phyloP scores from a whole-genome alignment of 768 basidiomycete species.

The Ramaria sp. region DNA sequence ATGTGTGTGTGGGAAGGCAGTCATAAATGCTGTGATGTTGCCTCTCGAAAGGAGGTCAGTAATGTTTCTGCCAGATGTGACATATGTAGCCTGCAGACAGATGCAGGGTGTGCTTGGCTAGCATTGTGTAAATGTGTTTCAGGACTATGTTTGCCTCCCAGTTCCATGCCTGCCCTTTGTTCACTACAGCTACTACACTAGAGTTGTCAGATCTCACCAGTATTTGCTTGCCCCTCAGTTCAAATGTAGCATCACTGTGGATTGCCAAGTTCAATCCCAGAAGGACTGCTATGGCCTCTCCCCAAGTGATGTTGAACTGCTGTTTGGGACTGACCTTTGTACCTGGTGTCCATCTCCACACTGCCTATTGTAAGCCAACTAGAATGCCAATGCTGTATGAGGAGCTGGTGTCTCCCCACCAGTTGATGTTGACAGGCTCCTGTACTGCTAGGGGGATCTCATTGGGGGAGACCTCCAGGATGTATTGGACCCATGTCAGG shows the following conservation, averaged over 20 bases:
- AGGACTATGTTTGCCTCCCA: conserved; percentile 20
- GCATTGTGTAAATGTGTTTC: conserved; percentile 16
- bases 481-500: conserved; percentile 2
- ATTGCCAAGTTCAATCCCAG: conserved; percentile 16
- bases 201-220: background rate
- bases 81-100: conserved; percentile 16
- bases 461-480: conserved; percentile 7
- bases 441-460: conserved; percentile 12
- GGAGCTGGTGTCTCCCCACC: conserved; percentile 28
- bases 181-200: conserved; percentile 21
- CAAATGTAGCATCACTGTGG: background rate
- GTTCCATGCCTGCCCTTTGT: conserved; percentile 21
- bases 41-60: conserved; percentile 11
- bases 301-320: conserved; percentile 27
- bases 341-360: conserved; percentile 21
- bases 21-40: conserved; percentile 16
- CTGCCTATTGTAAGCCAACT: conserved; percentile 19
- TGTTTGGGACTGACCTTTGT: conserved; percentile 18
- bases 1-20: background rate
- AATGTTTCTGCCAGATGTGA: too few relatives aligned
- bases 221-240: too few relatives aligned
- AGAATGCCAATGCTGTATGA: conserved; percentile 27
- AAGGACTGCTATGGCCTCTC: conserved; percentile 28
- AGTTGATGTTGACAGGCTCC: conserved; percentile 17
- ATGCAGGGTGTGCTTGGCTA: conserved; percentile 10